A percentile compares a stretch with the other conserved stretches of the same genome.
Evolutionary conservation across 805 yeast genomes (phyloP).

Genomic region (Sugiyamaella mastotermitis): DNA sequence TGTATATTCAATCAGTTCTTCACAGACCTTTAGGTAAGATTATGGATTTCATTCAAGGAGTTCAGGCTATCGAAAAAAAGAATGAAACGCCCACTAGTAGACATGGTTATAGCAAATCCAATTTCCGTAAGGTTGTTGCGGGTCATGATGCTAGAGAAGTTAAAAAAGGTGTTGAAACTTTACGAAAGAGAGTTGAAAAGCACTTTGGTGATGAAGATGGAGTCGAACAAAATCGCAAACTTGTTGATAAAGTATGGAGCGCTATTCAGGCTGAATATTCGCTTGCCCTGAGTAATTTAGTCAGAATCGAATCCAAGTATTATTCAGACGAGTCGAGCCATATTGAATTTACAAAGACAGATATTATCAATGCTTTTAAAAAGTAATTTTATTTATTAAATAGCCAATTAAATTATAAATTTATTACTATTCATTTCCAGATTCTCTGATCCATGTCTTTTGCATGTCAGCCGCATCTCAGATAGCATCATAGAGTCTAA

Average conservation of each 20-base stretch:
- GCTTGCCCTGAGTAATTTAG: slow-evolving; percentile 48
- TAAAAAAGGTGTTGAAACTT: slow-evolving; percentile 44
- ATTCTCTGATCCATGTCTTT: too few relatives aligned
- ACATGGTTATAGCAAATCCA: slow-evolving; percentile 57
- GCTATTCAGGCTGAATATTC: slow-evolving; percentile 61
- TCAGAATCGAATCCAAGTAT: slow-evolving; percentile 47
- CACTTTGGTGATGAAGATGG: slow-evolving; percentile 40
- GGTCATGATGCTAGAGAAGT: slow-evolving; percentile 58
- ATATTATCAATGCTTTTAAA: too few relatives aligned
- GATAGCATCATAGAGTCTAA: too few relatives aligned
- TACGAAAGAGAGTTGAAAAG: slow-evolving; percentile 49
- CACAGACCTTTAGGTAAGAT: slow-evolving; percentile 61
- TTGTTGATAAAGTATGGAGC: slow-evolving; percentile 62
- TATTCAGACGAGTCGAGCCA: slow-evolving; percentile 42
- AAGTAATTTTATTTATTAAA: too few relatives aligned
- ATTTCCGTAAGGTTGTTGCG: slow-evolving; percentile 50
- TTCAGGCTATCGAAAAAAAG: slow-evolving; percentile 44
- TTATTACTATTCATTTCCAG: too few relatives aligned
- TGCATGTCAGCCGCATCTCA: too few relatives aligned
- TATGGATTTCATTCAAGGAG: slow-evolving; percentile 56
- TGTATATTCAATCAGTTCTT: slow-evolving; percentile 43
- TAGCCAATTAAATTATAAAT: too few relatives aligned
- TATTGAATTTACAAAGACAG: slow-evolving; percentile 46
- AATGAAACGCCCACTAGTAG: slow-evolving; percentile 45
- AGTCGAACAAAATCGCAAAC: slow-evolving; percentile 35